Evolutionary conservation across 1,284 basidiomycete genomes (phyloP), one percentile per base, ranked within the genome.

Genomic region (Leccinum fuscescens): DNA sequence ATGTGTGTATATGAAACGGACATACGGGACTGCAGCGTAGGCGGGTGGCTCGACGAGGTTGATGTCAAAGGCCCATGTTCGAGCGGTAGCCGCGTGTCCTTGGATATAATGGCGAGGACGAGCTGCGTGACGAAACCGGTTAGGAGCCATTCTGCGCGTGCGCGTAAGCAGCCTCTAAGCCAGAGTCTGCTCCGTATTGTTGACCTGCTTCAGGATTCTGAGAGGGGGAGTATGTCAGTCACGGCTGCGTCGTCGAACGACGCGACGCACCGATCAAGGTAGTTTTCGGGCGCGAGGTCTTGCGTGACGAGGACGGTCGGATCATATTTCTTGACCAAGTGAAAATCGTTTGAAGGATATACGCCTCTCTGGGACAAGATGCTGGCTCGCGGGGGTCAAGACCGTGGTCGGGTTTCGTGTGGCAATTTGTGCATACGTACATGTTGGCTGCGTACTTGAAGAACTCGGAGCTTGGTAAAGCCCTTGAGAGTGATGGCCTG

Each of bases 31-130:
- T 42, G 75, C 68, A 24, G 76, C 68, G 55, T 82, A 81, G 7
- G 79, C 66, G 9, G 83, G 78, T 49, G 82, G 81, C 60, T 88
- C 84, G 35, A 89, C 81, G 50, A 96, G 83, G 69, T 95, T 90
- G 69, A 99, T 85, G 76, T 98, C 95, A 75, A 99, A 99, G 59
- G 98, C 95, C 97, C 97, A 99, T 64, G 84, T 76, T 99, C 97
- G 55, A 98, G 83, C 1, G 96, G 92, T 62, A 90, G 89, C 52
- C 93, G 85, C 15, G 93, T 90, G 70, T 99, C 96, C 72, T 96
- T 94, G 29, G 29, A 92, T 64, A 99, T 93, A 76, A 99, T 97
- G 11, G 93, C 96, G n/a, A 98, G 85, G 1, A 99, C 96, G 1
- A 99, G 83, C 63, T 98, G 91, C 1, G 91, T 94, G 37, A 98